Conservation (phyloP, 495 filamentous ascomycete genomes). For the Oleoguttula mirabilis region DNA sequence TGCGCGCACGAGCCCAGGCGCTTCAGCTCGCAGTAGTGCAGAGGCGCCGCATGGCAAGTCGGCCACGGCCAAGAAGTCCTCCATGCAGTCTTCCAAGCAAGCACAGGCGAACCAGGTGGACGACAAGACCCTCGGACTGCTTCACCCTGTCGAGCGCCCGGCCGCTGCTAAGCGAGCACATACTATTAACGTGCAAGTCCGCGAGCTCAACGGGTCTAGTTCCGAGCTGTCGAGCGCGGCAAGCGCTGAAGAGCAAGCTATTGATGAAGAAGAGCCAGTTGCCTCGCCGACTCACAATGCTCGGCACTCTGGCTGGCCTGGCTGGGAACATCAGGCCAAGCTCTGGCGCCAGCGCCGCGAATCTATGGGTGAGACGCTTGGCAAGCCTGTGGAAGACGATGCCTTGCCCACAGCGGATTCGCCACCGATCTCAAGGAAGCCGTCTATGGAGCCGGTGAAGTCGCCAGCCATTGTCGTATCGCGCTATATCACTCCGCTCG, state of each 20-base stretch:
- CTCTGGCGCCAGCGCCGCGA: constrained; percentile 16
- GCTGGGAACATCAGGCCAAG: constrained; percentile 17
- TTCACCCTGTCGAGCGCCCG: neutral
- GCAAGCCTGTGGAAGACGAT: constrained; percentile 1
- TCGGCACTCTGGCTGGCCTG: constrained; percentile 4
- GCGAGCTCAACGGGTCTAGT: constrained; percentile 4
- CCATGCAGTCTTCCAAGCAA: neutral
- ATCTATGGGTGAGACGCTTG: constrained; percentile 6
- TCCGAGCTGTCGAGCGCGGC: constrained; percentile 8
- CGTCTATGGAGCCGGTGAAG: neutral
- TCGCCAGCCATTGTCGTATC: constrained; percentile 17
- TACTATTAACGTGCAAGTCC: constrained; percentile 4
- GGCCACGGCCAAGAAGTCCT: neutral
- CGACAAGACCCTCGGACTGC: neutral
- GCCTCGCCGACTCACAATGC: neutral
- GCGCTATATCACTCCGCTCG: constrained; percentile 17
- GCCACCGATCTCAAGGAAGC: constrained; percentile 1
- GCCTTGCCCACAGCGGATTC: constrained; percentile 3
- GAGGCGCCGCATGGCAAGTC: constrained; percentile 2
- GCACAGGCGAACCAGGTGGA: neutral
- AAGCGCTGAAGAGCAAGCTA: neutral
- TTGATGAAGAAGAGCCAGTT: neutral
- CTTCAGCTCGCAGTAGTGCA: constrained; percentile 7
- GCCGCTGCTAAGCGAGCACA: neutral
- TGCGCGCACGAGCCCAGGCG: neutral